Evolutionary conservation across 345 rosid species (phyloP).

Genomic region (Heritiera fomes): DNA sequence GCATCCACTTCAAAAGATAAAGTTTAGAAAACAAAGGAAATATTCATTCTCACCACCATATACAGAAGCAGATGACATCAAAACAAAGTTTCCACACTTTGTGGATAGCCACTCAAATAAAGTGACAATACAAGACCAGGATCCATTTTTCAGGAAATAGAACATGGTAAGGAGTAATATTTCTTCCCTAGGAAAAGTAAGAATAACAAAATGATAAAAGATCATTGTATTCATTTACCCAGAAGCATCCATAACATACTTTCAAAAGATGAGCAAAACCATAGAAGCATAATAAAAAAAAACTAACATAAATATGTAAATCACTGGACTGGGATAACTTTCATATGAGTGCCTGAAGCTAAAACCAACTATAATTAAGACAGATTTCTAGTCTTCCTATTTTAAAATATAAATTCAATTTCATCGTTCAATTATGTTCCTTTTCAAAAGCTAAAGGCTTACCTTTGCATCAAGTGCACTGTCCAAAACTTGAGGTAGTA

Average conservation of each 20-base stretch:
- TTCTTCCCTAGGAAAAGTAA: background rate
- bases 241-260: background rate
- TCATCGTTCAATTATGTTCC: background rate
- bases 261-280: background rate
- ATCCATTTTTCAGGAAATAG: conserved; percentile 8
- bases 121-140: background rate
- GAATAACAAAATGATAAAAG: conserved; percentile 1
- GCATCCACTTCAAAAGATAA: conserved; percentile 3
- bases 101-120: background rate
- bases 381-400: background rate
- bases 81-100: background rate
- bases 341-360: conserved; percentile 2
- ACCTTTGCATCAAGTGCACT: conserved; percentile 95
- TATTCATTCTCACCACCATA: conserved; percentile 5
- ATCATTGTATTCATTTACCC: background rate
- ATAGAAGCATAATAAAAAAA: background rate
- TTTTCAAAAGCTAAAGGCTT: conserved; percentile 2
- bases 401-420: background rate
- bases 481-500: conserved; percentile 89
- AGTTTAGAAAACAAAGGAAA: conserved; percentile 14
- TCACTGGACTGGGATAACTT: background rate
- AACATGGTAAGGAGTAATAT: background rate
- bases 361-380: conserved; percentile 8
- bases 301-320: conserved; percentile 2
- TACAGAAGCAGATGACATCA: conserved; percentile 10